phyloP scores from a whole-genome alignment of 305 asterid species.

The Stenogyne calaminthoides region DNA sequence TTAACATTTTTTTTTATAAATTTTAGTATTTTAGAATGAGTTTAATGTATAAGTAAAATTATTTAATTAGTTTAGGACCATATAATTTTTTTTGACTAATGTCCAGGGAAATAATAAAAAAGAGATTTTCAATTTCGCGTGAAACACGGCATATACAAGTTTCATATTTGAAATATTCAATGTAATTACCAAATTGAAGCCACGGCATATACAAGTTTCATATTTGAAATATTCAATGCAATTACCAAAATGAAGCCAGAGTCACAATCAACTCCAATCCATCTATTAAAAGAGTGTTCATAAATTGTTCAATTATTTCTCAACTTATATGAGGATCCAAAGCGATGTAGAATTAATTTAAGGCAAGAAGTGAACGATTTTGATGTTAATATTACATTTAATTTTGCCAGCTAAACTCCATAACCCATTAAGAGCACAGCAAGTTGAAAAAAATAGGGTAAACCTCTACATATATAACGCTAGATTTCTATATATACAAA shows the following conservation, averaged over 20 bases:
- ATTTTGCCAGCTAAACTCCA: too few species aligned
- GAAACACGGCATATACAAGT: neutral
- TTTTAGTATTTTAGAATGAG: too few species aligned
- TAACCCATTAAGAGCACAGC: neutral
- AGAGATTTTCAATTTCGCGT: neutral
- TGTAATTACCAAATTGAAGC: neutral
- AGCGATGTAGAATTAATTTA: neutral
- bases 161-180: conserved; percentile 10
- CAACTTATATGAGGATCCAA: neutral
- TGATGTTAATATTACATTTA: neutral
- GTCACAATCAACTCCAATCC: conserved; percentile 20
- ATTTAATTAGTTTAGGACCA: too few species aligned
- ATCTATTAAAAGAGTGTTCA: neutral
- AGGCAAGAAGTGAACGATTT: neutral
- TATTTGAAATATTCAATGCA: too few species aligned
- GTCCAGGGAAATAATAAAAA: neutral
- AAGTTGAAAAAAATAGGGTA: too few species aligned
- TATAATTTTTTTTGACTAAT: neutral
- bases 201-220: too few species aligned
- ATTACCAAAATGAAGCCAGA: too few species aligned
- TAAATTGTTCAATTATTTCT: neutral
- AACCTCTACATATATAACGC: too few species aligned
- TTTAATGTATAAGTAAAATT: too few species aligned
- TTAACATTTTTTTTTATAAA: too few species aligned
- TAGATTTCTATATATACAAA: too few species aligned